Evolutionary conservation across 768 basidiomycete genomes (phyloP), one percentile per base, ranked within the genome.

Genomic region (Lactarius psammicola): DNA sequence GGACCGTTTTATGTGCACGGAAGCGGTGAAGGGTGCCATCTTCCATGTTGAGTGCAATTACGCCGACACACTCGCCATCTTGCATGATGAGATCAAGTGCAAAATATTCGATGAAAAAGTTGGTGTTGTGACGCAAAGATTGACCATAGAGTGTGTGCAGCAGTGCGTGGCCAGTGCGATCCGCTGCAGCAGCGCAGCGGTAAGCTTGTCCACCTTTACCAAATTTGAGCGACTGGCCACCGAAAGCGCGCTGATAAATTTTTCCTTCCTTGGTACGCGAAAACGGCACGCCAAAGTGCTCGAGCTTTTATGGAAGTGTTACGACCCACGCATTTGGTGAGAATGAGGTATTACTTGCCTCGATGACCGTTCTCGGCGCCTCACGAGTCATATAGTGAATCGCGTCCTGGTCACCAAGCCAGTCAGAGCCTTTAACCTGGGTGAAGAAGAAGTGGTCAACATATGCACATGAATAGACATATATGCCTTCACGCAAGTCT

Each of bases 101-200:
- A 76, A 99, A 98, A 79, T 96, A 99, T 77, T 99, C 97, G 77
- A 99, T 98, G 82, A 99, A 99, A 80, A 98, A 99, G 80, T 98
- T 96, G 76, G 97, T 98, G 83, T 98, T 89, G 83, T 99, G 97
- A 65, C 94, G 90, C 67, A 99, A 87, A 65, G 96, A 98, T 81
- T 99, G 97, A 71, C 97, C 97, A 73, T 99, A 99, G 63, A 99
- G 92, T 10, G 96, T 98, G 82, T 99, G 97, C 53, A 99, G 87
- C 74, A 99, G 87, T 26, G 97, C 97, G 74, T 99, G 97, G 31
- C 97, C 97, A 8, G 97, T 99, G 76, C 97, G 92, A 77, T 99
- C 97, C 63, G 97, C 97, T 6, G 96, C 96, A 62, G 97, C 95
- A 59, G 97, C 97, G 75, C 96, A 98, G 68, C 97, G 93, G 78